These are phyloP conservation scores for Pseudonitzschia pungens DNA, from an alignment of 108 stramenopile species.

Conservation along the genomic window DNA sequence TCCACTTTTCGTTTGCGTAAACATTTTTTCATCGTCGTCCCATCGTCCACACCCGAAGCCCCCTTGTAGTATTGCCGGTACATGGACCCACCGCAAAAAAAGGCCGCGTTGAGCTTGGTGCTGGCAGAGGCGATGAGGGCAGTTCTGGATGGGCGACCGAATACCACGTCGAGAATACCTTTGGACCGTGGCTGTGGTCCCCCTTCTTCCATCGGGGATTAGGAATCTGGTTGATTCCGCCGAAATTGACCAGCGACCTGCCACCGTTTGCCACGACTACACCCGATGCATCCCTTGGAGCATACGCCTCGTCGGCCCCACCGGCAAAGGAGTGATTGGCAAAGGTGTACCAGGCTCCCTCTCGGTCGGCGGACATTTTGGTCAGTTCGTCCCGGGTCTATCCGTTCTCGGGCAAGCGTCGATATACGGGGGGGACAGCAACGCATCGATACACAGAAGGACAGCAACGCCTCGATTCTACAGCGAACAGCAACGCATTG, in stretches of 20 bases:
- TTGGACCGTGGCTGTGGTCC: not conserved
- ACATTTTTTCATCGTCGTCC: too few relatives aligned
- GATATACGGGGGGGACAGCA: too few relatives aligned
- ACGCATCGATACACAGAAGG: too few relatives aligned
- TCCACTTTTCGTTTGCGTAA: too few relatives aligned
- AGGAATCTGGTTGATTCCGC: constrained; percentile 13
- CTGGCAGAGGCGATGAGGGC: constrained; percentile 10
- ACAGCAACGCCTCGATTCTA: too few relatives aligned
- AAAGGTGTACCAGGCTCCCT: constrained; percentile 28
- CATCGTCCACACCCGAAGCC: too few relatives aligned
- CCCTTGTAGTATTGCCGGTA: constrained; percentile 6
- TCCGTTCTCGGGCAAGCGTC: constrained; percentile 14
- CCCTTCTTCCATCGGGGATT: not conserved
- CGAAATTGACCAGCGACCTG: constrained; percentile 24
- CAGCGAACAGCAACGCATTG: too few relatives aligned
- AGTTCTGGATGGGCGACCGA: constrained; percentile 18
- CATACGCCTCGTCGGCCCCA: constrained; percentile 13
- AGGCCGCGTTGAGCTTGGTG: constrained; percentile 5
- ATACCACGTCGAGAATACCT: constrained; percentile 6
- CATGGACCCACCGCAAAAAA: constrained; percentile 10
- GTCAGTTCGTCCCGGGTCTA: constrained; percentile 17
- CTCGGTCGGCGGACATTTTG: not conserved
- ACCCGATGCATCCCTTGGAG: constrained; percentile 31
- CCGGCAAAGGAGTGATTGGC: constrained; percentile 9
- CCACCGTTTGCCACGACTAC: constrained; percentile 28